Evolutionary conservation across 306 rosid genomes (phyloP).

Genomic region (Casuarina glauca): DNA sequence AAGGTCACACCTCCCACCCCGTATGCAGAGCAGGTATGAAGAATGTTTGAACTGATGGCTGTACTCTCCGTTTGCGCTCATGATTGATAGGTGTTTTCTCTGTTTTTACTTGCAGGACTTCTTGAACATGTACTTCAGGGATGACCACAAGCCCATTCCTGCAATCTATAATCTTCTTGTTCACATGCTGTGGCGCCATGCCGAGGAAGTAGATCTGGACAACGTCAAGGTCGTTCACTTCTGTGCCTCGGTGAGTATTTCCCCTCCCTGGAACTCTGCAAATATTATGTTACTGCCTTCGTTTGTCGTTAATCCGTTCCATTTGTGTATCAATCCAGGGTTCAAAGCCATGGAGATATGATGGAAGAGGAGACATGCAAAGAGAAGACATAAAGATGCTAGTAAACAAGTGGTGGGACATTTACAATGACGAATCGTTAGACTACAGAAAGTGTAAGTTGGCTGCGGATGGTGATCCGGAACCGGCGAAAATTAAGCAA

Average conservation of each 20-base stretch:
- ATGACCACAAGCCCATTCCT: not conserved
- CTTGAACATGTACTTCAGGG: not conserved
- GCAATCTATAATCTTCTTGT: not conserved
- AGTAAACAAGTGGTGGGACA: constrained; percentile 7
- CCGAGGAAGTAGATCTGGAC: not conserved
- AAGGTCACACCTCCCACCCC: not conserved
- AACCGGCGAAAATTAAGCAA: constrained; percentile 34
- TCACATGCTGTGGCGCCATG: not conserved
- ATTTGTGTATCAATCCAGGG: not conserved
- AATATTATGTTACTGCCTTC: not conserved
- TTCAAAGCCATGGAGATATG: constrained; percentile 9
- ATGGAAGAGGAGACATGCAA: not conserved
- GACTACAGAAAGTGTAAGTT: not conserved
- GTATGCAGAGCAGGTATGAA: not conserved
- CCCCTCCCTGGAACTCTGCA: not conserved
- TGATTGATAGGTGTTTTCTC: not conserved
- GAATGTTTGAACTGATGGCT: no score
- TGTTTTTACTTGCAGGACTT: not conserved
- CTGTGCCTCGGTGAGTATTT: not conserved
- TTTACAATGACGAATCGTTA: constrained; percentile 4
- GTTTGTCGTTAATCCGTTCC: not conserved
- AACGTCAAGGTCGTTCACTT: not conserved
- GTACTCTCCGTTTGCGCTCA: not conserved
- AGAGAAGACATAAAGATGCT: constrained; percentile 10
- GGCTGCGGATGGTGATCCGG: not conserved